Conservation (phyloP, 2,329 filamentous ascomycete species). For the Cladosporium halotolerans region DNA sequence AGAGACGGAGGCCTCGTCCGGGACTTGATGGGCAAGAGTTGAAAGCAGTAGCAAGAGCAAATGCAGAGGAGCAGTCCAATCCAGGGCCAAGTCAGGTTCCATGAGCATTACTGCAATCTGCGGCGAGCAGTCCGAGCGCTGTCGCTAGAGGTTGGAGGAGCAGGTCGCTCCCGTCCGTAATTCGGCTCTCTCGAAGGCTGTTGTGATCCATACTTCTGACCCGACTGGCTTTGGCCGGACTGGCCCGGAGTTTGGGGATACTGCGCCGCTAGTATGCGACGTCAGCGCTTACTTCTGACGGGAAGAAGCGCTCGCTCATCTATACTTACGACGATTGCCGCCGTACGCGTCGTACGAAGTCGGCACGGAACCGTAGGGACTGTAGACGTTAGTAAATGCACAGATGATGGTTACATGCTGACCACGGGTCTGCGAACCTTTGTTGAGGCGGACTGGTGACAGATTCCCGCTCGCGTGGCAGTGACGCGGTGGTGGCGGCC, state of each 20-base stretch:
- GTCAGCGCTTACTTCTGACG: slow-evolving; percentile 8
- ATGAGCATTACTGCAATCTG: background rate
- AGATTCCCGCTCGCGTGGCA: slow-evolving; percentile 21
- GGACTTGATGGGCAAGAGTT: no score
- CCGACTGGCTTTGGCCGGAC: background rate
- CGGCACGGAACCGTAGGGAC: slow-evolving; percentile 23
- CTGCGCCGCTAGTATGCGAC: slow-evolving; percentile 7
- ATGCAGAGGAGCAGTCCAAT: background rate
- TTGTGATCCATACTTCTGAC: slow-evolving; percentile 1
- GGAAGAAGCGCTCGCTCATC: slow-evolving; percentile 11
- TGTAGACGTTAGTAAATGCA: slow-evolving; percentile 22
- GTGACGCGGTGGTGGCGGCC: slow-evolving; percentile 26
- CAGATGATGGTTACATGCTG: background rate
- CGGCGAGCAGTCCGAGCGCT: slow-evolving; percentile 4
- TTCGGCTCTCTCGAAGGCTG: background rate
- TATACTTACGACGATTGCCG: slow-evolving; percentile 29
- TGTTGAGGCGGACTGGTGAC: slow-evolving; percentile 22
- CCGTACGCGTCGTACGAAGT: slow-evolving; percentile 25
- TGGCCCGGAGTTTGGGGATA: slow-evolving; percentile 2
- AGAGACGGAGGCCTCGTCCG: background rate
- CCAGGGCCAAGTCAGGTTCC: background rate
- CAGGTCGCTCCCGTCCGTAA: slow-evolving; percentile 1
- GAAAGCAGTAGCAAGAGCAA: background rate
- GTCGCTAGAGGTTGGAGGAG: slow-evolving; percentile 1
- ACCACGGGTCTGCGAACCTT: slow-evolving; percentile 26